phyloP scores from a whole-genome alignment of 495 filamentous ascomycete genomes.

The Tuber borchii region DNA sequence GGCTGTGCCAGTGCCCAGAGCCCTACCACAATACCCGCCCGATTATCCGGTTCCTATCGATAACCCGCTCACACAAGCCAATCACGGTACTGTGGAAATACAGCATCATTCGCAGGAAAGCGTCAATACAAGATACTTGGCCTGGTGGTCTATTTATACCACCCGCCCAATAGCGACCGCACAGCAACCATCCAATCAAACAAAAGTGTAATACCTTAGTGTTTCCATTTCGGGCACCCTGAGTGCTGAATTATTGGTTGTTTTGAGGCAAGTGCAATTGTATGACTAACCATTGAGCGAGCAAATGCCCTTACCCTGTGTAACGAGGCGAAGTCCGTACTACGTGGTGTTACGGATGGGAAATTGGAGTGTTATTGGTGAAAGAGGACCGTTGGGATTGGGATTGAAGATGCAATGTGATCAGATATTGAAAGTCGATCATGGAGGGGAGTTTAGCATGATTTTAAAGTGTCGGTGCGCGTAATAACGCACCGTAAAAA shows the following conservation, averaged over 20 bases:
- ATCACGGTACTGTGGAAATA: not conserved
- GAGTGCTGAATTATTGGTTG: not conserved
- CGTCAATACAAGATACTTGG: not conserved
- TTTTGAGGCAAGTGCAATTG: not conserved
- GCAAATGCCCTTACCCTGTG: not conserved
- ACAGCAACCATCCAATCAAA: not conserved
- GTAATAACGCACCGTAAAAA: not conserved
- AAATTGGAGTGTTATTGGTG: not conserved
- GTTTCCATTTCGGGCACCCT: not conserved
- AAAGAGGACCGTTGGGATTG: not conserved
- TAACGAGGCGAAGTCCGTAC: not conserved
- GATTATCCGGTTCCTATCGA: not conserved
- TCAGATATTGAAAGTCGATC: not conserved
- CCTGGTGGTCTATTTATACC: not conserved
- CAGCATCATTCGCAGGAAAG: not conserved
- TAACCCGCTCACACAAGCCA: not conserved
- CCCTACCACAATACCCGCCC: not conserved
- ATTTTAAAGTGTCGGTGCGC: not conserved
- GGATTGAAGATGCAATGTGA: not conserved
- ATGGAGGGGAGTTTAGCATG: not conserved
- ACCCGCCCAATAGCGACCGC: not conserved
- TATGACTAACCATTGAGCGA: not conserved
- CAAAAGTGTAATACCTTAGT: not conserved
- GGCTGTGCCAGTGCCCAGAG: not conserved
- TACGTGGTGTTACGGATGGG: not conserved